Conservation (phyloP, 208 protist genomes). For the Acanthamoeba castellanii region DNA sequence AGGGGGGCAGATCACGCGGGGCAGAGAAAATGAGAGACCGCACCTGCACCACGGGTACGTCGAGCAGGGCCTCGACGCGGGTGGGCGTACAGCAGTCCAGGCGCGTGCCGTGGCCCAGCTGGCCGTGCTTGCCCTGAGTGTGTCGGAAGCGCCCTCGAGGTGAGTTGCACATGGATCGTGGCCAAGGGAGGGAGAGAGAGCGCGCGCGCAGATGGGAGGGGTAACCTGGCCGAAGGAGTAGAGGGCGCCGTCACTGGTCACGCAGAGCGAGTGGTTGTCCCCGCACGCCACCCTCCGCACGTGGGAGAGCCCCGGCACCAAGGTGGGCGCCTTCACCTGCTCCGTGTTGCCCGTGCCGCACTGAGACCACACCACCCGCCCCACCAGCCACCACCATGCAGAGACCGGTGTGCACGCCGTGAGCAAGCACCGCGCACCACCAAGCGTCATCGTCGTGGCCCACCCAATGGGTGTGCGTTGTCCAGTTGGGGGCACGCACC, state of each 20-base stretch:
- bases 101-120: conserved; percentile 23
- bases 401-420: no score
- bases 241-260: background rate
- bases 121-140: conserved; percentile 21
- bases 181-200: background rate
- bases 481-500: no score
- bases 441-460: no score
- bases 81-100: background rate
- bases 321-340: background rate
- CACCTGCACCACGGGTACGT: background rate
- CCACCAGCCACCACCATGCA: background rate
- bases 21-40: no score
- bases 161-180: no score
- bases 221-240: conserved; percentile 54
- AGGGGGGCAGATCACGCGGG: no score
- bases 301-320: background rate
- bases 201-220: background rate
- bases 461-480: no score
- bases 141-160: background rate
- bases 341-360: conserved; percentile 42
- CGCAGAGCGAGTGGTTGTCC: conserved; percentile 46
- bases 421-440: no score
- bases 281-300: conserved; percentile 15
- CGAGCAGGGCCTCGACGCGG: background rate
- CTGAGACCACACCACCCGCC: background rate